Base-by-base conservation (phyloP, 1,139 yeast species). In the Saccharomyces uvarum region DNA sequence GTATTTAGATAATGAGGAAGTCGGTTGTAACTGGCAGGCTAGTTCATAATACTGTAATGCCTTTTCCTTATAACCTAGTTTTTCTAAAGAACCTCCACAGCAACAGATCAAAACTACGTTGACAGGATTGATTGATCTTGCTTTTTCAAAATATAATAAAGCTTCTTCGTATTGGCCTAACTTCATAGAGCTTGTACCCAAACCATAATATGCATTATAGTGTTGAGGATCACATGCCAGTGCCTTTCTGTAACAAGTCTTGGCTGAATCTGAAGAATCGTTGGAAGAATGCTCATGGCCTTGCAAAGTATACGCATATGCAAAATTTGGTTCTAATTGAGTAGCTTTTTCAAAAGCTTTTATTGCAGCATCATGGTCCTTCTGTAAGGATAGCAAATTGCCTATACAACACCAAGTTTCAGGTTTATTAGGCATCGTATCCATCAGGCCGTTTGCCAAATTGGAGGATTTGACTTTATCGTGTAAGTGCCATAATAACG, bases 341-440 rank as follows among this genome's bases (percentile, higher is more conserved):
- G 83, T 80, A 1, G 98, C 93, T 58, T 90, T 82, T 59, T 83
- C 82, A 71, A 95, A 90, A 66, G 97, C 89, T 64, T 83, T 83
- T 48, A 91, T 83, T 0, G 99, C 97, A 67, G 88, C 96, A 60
- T 88, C 96, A 2, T 95, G 88, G 63, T 93, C 97, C 59, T 89
- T 77, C 44, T 81, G 83, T 46, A 91, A 75, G 11, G 97, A 88
- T 62, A 88, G 88, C 51, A 93, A 79, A 68, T 95, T 93, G 1
- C 99, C 99, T 53, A 90, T 76, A 0, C 88, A 84, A 64, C 95
- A 88, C 99, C 99, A 93, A 0, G 97, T 85, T 58, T 89, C 86
- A 2, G 97, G 86, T 7, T 84, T 76, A 29, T 77, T 72, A 11
- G 86, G 76, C 62, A 84, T 83, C 29, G 85, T 73, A 59, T 84